Percentiles rank a stretch among this genome's conserved stretches.
These are phyloP conservation scores for Talaromyces borbonicus DNA, from an alignment of 495 filamentous ascomycete species.

Conservation along the genomic window DNA sequence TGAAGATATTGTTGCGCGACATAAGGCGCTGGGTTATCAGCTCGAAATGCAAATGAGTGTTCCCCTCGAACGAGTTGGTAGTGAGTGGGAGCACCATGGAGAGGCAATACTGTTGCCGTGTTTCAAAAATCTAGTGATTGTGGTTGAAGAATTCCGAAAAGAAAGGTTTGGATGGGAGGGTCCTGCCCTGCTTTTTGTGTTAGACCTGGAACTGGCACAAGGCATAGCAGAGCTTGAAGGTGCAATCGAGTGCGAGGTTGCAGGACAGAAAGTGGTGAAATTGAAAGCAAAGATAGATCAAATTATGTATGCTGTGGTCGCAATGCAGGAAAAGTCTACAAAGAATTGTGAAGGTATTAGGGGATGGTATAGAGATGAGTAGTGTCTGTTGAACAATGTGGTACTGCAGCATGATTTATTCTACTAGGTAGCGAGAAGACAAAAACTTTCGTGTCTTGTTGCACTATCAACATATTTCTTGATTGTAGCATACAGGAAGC, in stretches of 20 bases:
- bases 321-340: not conserved
- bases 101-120: not conserved
- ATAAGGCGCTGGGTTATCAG: not conserved
- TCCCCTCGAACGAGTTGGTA: not conserved
- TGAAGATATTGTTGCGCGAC: not conserved
- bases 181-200: not conserved
- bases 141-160: not conserved
- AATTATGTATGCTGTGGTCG: not conserved
- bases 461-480: too few species aligned
- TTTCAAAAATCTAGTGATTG: not conserved
- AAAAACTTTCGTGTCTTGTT: too few species aligned
- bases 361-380: not conserved
- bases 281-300: not conserved
- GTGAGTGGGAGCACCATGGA: not conserved
- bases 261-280: not conserved
- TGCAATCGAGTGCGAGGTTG: not conserved
- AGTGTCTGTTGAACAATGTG: too few species aligned
- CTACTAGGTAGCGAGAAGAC: too few species aligned
- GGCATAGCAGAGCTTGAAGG: not conserved
- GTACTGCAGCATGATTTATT: too few species aligned
- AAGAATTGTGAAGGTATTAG: not conserved
- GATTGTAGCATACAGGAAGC: too few species aligned
- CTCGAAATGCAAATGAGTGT: not conserved
- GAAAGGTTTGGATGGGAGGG: too few species aligned
- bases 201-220: not conserved